These are phyloP conservation scores for Talaromyces ruber DNA, from an alignment of 495 filamentous ascomycete species.

Conservation along the genomic window DNA sequence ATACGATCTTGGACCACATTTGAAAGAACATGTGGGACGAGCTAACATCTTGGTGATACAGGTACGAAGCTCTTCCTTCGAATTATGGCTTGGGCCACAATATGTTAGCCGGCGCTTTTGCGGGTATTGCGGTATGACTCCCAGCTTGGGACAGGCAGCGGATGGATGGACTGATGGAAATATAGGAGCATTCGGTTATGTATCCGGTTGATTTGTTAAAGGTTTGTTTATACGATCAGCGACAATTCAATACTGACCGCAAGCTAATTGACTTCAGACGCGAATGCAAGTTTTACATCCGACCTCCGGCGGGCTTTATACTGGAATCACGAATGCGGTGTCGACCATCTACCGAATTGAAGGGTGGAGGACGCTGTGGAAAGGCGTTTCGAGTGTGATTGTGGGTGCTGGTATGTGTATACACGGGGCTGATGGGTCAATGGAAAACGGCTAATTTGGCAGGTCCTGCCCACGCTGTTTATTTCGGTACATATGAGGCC, in stretches of 20 bases:
- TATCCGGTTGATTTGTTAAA: slow-evolving; percentile 98
- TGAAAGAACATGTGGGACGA: neutral
- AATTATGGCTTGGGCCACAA: slow-evolving; percentile 64
- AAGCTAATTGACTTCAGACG: slow-evolving; percentile 49
- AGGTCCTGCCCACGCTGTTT: slow-evolving; percentile 96
- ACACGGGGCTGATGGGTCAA: neutral
- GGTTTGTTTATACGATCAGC: slow-evolving; percentile 45
- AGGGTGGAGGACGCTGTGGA: slow-evolving; percentile 86
- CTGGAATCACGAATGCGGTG: slow-evolving; percentile 83
- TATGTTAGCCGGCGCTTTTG: slow-evolving; percentile 92
- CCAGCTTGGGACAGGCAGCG: neutral
- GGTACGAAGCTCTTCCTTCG: slow-evolving; percentile 63
- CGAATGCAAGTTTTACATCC: slow-evolving; percentile 96
- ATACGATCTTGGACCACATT: neutral
- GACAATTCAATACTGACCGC: slow-evolving; percentile 5
- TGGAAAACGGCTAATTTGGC: slow-evolving; percentile 19
- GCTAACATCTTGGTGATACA: slow-evolving; percentile 14
- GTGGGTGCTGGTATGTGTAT: slow-evolving; percentile 73
- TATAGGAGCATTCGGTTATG: slow-evolving; percentile 84
- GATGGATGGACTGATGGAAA: slow-evolving; percentile 1
- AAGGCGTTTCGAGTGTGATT: slow-evolving; percentile 92
- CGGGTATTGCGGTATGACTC: slow-evolving; percentile 83
- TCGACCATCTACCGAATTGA: slow-evolving; percentile 85
- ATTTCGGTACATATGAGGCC: slow-evolving; percentile 95
- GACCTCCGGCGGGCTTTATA: slow-evolving; percentile 75